Evolutionary conservation across 345 rosid genomes (phyloP).

Genomic region (Geranium brycei): DNA sequence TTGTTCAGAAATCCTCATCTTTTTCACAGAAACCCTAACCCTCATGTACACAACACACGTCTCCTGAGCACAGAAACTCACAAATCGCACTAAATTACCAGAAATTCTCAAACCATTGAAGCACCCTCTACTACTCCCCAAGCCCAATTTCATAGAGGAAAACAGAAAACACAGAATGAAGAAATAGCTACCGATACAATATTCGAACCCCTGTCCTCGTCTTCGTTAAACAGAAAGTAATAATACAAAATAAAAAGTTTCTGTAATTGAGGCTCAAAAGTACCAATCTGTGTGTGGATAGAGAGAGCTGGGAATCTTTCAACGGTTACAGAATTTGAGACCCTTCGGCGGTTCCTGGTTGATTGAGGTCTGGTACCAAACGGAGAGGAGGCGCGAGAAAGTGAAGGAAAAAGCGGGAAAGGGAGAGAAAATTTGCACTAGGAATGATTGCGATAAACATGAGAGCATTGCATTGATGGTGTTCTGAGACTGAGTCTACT

Average conservation of each 20-base stretch:
- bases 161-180: no score
- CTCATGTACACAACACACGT: background rate
- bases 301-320: background rate
- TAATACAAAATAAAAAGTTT: background rate
- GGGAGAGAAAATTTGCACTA: background rate
- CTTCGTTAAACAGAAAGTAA: background rate
- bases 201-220: background rate
- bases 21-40: background rate
- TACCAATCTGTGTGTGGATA: background rate
- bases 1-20: conserved; percentile 1
- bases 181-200: no score
- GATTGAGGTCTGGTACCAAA: background rate
- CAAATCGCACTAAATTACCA: background rate
- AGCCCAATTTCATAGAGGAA: background rate
- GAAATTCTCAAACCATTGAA: background rate
- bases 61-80: background rate
- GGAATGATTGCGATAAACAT: background rate
- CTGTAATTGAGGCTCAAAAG: background rate
- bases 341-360: background rate
- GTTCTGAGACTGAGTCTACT: no score
- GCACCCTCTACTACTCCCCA: background rate
- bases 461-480: no score
- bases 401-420: background rate
- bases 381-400: background rate
- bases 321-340: background rate